Evolutionary conservation across 2,329 filamentous ascomycete genomes (phyloP).

Genomic region (Fusarium buxicola): DNA sequence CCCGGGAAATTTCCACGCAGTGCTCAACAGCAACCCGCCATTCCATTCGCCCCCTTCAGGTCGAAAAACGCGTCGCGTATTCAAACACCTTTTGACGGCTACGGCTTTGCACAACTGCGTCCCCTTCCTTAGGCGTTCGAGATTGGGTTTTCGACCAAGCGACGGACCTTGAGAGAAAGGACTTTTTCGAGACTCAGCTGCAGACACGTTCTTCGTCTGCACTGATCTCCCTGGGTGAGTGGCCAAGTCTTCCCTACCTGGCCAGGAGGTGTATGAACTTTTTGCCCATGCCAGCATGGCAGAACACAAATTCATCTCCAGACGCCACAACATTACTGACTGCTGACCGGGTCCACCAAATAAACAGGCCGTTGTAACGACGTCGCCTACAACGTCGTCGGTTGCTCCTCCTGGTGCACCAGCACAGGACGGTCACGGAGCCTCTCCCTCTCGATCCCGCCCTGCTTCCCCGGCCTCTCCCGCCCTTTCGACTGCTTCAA

Average conservation of each 20-base stretch:
- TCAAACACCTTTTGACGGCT: constrained; percentile 31
- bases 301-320: constrained; percentile 39
- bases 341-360: constrained; percentile 42
- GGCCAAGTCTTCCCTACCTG: constrained; percentile 16
- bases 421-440: constrained; percentile 67
- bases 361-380: constrained; percentile 60
- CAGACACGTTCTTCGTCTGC: constrained; percentile 70
- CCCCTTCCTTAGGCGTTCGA: constrained; percentile 38
- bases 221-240: constrained; percentile 69
- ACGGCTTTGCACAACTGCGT: constrained; percentile 35
- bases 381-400: constrained; percentile 65
- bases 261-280: constrained; percentile 32
- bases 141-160: constrained; percentile 40
- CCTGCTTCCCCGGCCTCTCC: constrained; percentile 62
- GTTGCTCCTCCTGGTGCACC: constrained; percentile 67
- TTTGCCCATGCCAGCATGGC: not conserved
- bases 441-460: constrained; percentile 50
- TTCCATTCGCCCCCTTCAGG: constrained; percentile 45
- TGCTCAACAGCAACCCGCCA: constrained; percentile 36
- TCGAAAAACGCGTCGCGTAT: constrained; percentile 51
- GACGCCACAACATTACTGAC: constrained; percentile 41
- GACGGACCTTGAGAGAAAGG: constrained; percentile 46
- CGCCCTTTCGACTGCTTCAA: constrained; percentile 71
- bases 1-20: constrained; percentile 42
- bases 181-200: constrained; percentile 63